A percentile compares a stretch with the other conserved stretches of the same genome.
These are phyloP conservation scores for Strobilomyces dryophilus DNA, from an alignment of 768 basidiomycete genomes.

Conservation along the genomic window DNA sequence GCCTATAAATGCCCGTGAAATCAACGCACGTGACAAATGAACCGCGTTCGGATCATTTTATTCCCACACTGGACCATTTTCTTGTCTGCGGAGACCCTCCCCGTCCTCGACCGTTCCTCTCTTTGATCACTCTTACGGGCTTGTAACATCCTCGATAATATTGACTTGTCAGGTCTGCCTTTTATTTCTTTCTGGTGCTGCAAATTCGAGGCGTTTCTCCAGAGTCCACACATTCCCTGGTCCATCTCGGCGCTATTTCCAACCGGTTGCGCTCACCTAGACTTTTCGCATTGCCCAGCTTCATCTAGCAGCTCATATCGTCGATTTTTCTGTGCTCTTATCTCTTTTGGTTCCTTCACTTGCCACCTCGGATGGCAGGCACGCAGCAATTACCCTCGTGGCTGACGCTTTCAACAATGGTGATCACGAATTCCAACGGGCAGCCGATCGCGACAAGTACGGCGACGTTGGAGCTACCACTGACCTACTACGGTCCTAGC, in stretches of 20 bases:
- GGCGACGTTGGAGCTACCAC: slow-evolving; percentile 58
- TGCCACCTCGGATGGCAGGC: slow-evolving; percentile 29
- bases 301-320: slow-evolving; percentile 3
- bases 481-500: slow-evolving; percentile 81
- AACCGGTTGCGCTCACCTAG: neutral
- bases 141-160: slow-evolving; percentile 14
- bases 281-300: slow-evolving; percentile 2
- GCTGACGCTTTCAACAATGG: slow-evolving; percentile 54
- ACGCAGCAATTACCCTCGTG: slow-evolving; percentile 71
- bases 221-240: slow-evolving; percentile 28
- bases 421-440: slow-evolving; percentile 52
- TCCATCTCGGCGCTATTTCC: slow-evolving; percentile 1
- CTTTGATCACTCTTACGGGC: slow-evolving; percentile 10
- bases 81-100: slow-evolving; percentile 8
- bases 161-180: slow-evolving; percentile 14
- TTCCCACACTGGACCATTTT: slow-evolving; percentile 14
- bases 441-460: slow-evolving; percentile 52
- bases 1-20: slow-evolving; percentile 6
- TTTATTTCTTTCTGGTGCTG: neutral
- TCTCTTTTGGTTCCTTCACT: slow-evolving; percentile 1
- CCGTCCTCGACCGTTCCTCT: slow-evolving; percentile 1
- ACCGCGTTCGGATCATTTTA: slow-evolving; percentile 22
- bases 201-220: neutral
- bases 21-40: slow-evolving; percentile 34
- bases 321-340: slow-evolving; percentile 6